Evolutionary conservation across 1,284 basidiomycete species (phyloP).

Genomic region (Leccinum fuscescens): DNA sequence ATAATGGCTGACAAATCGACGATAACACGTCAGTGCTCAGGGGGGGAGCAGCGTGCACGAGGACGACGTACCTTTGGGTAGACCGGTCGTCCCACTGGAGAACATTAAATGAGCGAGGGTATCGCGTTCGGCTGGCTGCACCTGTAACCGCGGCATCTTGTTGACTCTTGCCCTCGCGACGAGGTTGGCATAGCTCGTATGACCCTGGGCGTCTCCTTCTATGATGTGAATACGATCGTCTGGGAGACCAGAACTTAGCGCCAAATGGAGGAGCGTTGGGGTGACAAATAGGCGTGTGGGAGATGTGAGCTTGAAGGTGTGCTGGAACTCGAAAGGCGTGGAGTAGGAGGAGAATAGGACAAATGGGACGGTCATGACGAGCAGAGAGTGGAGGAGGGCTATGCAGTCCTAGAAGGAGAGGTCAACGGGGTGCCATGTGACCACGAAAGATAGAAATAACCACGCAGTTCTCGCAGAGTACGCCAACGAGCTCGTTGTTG

Average conservation of each 20-base stretch:
- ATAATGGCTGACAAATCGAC: constrained; percentile 54
- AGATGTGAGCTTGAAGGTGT: constrained; percentile 52
- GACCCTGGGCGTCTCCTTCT: constrained; percentile 41
- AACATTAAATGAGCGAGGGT: constrained; percentile 72
- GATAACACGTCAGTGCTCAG: constrained; percentile 2
- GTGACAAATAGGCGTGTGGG: constrained; percentile 64
- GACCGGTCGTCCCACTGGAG: constrained; percentile 75
- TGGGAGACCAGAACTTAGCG: constrained; percentile 51
- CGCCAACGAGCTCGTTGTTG: constrained; percentile 58
- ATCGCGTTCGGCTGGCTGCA: constrained; percentile 48
- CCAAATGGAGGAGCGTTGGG: constrained; percentile 47
- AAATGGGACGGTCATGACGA: constrained; percentile 59
- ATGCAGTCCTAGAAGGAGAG: constrained; percentile 57
- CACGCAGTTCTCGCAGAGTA: constrained; percentile 66
- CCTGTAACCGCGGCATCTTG: constrained; percentile 40
- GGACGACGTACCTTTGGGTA: constrained; percentile 61
- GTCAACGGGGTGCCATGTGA: not conserved
- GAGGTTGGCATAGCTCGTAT: constrained; percentile 45
- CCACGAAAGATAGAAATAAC: constrained; percentile 38
- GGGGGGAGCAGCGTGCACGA: not conserved
- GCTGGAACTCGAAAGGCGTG: constrained; percentile 64
- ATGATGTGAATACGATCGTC: constrained; percentile 54
- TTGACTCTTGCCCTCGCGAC: constrained; percentile 41
- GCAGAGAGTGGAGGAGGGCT: constrained; percentile 52
- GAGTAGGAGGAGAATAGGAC: constrained; percentile 62